Evolutionary conservation across 2,329 filamentous ascomycete species (phyloP).

Genomic region (Aspergillus sp.): DNA sequence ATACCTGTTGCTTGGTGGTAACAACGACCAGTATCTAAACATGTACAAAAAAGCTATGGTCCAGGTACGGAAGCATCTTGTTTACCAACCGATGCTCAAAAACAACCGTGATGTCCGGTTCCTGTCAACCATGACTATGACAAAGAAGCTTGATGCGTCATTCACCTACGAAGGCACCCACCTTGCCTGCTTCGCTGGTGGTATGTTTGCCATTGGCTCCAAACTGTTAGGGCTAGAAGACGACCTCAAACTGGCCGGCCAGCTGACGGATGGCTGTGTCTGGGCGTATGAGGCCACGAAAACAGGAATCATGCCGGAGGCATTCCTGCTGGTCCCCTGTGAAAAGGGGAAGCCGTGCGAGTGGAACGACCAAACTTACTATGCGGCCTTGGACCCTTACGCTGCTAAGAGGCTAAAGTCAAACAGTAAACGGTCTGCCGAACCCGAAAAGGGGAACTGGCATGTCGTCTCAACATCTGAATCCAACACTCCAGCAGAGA

Average conservation of each 20-base stretch:
- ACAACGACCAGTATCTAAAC: conserved; percentile 41
- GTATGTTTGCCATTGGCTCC: conserved; percentile 62
- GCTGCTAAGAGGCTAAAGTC: conserved; percentile 23
- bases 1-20: conserved; percentile 47
- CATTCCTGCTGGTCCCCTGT: conserved; percentile 56
- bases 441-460: conserved; percentile 19
- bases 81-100: conserved; percentile 48
- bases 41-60: conserved; percentile 46
- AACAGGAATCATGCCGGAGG: conserved; percentile 62
- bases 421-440: conserved; percentile 10
- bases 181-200: conserved; percentile 60
- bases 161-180: conserved; percentile 57
- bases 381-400: conserved; percentile 42
- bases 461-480: conserved; percentile 16
- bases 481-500: not conserved
- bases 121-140: conserved; percentile 31
- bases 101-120: conserved; percentile 44
- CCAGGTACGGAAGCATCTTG: conserved; percentile 39
- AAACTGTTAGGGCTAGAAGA: conserved; percentile 55
- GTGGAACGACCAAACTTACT: conserved; percentile 57
- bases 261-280: conserved; percentile 61
- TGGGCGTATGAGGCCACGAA: conserved; percentile 60
- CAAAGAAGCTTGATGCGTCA: conserved; percentile 13
- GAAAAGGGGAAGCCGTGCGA: conserved; percentile 43
- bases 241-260: conserved; percentile 57